Evolutionary conservation across 2,329 filamentous ascomycete species (phyloP).

Genomic region (Stachybotrys elegans): DNA sequence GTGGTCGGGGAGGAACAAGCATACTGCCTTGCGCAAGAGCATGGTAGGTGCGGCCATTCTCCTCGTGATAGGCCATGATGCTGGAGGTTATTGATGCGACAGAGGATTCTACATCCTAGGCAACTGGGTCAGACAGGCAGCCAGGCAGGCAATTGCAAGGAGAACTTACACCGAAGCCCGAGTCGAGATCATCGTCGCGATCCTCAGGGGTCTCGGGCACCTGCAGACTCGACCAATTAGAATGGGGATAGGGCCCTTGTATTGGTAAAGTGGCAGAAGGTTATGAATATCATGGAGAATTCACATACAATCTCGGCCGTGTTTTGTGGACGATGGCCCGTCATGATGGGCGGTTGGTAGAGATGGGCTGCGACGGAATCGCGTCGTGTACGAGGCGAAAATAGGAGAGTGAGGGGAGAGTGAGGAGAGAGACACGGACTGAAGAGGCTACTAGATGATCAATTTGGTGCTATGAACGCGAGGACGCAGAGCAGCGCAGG

Average conservation of each 20-base stretch:
- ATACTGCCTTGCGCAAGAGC: slow-evolving; percentile 17
- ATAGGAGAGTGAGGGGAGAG: no score
- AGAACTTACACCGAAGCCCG: slow-evolving; percentile 4
- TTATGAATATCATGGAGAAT: no score
- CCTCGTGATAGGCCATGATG: slow-evolving; percentile 9
- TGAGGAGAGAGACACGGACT: no score
- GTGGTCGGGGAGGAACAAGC: not conserved
- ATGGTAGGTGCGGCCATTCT: slow-evolving; percentile 14
- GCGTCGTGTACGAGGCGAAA: no score
- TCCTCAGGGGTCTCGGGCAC: slow-evolving; percentile 11
- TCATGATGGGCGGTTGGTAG: no score
- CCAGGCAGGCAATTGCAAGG: not conserved
- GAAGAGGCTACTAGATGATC: no score
- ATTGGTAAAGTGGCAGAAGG: no score
- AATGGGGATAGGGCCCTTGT: no score
- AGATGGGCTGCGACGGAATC: no score
- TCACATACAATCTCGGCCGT: not conserved
- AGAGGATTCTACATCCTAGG: slow-evolving; percentile 3
- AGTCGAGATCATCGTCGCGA: slow-evolving; percentile 15
- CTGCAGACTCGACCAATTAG: not conserved
- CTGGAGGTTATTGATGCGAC: slow-evolving; percentile 10
- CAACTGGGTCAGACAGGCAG: no score
- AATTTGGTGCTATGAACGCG: no score
- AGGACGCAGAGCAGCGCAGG: no score
- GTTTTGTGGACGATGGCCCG: not conserved